Conservation (phyloP, 2,329 filamentous ascomycete genomes). For the Ascochyta clinopodiicola region DNA sequence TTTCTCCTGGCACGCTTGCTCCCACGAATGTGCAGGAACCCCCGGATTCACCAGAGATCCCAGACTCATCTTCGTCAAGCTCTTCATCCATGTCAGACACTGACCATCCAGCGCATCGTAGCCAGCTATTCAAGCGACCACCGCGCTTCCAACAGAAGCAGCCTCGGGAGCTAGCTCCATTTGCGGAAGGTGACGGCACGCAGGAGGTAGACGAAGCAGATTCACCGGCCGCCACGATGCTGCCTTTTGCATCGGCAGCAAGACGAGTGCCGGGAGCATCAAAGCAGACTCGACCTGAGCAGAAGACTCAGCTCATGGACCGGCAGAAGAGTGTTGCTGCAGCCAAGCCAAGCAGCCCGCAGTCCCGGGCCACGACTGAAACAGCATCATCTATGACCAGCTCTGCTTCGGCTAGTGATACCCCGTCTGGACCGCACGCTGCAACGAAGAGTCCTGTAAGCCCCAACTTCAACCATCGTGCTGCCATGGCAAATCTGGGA, state of each 20-base stretch:
- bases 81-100: slow-evolving; percentile 45
- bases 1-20: slow-evolving; percentile 9
- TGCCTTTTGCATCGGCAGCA: slow-evolving; percentile 52
- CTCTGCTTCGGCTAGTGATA: slow-evolving; percentile 46
- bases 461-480: slow-evolving; percentile 61
- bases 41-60: slow-evolving; percentile 30
- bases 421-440: slow-evolving; percentile 23
- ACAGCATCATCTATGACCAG: slow-evolving; percentile 62
- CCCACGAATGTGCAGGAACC: slow-evolving; percentile 17
- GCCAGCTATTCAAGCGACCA: slow-evolving; percentile 54
- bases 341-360: slow-evolving; percentile 25
- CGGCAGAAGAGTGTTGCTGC: slow-evolving; percentile 7
- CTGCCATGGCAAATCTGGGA: slow-evolving; percentile 62
- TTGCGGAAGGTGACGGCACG: slow-evolving; percentile 39
- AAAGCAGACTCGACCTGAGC: slow-evolving; percentile 20
- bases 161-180: slow-evolving; percentile 32
- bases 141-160: slow-evolving; percentile 45
- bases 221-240: slow-evolving; percentile 51
- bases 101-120: slow-evolving; percentile 50
- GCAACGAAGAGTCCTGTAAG: slow-evolving; percentile 32
- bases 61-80: slow-evolving; percentile 37
- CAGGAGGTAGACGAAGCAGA: slow-evolving; percentile 61
- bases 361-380: slow-evolving; percentile 30
- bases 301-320: slow-evolving; percentile 15
- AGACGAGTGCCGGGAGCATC: slow-evolving; percentile 10